Evolutionary conservation across 2,329 filamentous ascomycete species (phyloP).

Genomic region (Sarocladiaceae sp.): DNA sequence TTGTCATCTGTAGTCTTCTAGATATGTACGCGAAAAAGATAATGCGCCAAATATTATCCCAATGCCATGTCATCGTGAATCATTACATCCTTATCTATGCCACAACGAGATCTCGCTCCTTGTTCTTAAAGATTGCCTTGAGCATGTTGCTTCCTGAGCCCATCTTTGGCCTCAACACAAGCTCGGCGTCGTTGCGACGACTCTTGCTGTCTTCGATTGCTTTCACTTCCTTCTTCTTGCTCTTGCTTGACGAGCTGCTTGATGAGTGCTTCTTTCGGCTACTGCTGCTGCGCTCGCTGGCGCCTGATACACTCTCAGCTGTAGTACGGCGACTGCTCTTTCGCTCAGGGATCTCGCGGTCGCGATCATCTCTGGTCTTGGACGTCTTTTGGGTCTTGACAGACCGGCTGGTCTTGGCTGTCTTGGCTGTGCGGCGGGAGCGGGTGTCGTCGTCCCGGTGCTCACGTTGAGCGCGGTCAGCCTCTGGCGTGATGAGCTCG

Average conservation of each 20-base stretch:
- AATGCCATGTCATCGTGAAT: slow-evolving; percentile 4
- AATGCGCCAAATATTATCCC: not conserved
- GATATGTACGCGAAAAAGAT: not conserved
- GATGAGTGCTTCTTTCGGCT: slow-evolving; percentile 12
- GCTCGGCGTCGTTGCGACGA: slow-evolving; percentile 26
- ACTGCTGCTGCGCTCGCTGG: slow-evolving; percentile 28
- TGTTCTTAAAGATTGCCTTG: slow-evolving; percentile 54
- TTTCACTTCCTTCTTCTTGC: slow-evolving; percentile 29
- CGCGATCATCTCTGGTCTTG: slow-evolving; percentile 11
- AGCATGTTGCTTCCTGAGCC: slow-evolving; percentile 48
- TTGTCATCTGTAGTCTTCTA: not conserved
- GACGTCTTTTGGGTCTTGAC: slow-evolving; percentile 17
- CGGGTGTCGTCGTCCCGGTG: slow-evolving; percentile 29
- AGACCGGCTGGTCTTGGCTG: slow-evolving; percentile 21
- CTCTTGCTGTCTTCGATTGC: slow-evolving; percentile 32
- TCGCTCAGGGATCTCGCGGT: slow-evolving; percentile 25
- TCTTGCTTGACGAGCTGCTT: slow-evolving; percentile 20
- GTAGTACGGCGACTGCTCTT: slow-evolving; percentile 18
- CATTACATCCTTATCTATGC: slow-evolving; percentile 8
- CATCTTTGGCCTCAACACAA: slow-evolving; percentile 42
- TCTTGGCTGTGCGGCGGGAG: slow-evolving; percentile 29
- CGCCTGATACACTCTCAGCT: slow-evolving; percentile 20
- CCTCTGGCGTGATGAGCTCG: slow-evolving; percentile 55
- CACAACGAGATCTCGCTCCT: slow-evolving; percentile 31
- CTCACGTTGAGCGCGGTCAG: slow-evolving; percentile 41